phyloP scores from a whole-genome alignment of 1,139 yeast species.

The Blastobotrys ciferrii region DNA sequence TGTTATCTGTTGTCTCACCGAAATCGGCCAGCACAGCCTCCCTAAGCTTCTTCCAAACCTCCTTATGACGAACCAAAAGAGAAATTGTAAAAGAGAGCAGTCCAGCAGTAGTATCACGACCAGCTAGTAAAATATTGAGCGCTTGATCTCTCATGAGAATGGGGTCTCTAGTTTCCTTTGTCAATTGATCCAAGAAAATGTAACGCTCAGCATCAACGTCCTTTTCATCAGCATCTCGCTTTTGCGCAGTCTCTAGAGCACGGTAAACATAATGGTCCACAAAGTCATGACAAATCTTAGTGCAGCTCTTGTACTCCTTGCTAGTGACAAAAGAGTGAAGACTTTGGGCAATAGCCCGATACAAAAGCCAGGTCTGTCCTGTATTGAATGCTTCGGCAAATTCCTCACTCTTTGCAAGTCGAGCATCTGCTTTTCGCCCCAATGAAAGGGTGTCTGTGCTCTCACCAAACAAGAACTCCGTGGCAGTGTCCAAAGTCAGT shows the following conservation, averaged over 20 bases:
- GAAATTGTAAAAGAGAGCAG: slow-evolving; percentile 46
- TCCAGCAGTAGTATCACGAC: slow-evolving; percentile 55
- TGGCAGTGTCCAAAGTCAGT: slow-evolving; percentile 54
- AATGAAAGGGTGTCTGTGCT: slow-evolving; percentile 42
- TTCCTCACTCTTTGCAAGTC: slow-evolving; percentile 25
- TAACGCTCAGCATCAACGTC: slow-evolving; percentile 1
- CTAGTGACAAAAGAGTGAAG: slow-evolving; percentile 40
- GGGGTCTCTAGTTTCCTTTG: slow-evolving; percentile 50
- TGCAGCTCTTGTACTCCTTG: slow-evolving; percentile 36
- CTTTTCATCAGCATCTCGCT: not conserved
- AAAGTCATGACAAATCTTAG: slow-evolving; percentile 30
- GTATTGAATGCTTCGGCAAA: slow-evolving; percentile 48
- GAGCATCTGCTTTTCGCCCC: slow-evolving; percentile 12
- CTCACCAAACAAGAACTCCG: slow-evolving; percentile 57
- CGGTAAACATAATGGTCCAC: slow-evolving; percentile 34
- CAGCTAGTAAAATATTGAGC: slow-evolving; percentile 51
- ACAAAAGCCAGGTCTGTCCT: slow-evolving; percentile 42
- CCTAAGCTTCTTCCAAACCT: slow-evolving; percentile 33
- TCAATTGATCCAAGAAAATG: slow-evolving; percentile 44
- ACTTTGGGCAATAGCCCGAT: slow-evolving; percentile 40
- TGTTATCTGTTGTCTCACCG: slow-evolving; percentile 26
- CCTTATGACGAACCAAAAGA: slow-evolving; percentile 49
- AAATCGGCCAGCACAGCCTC: slow-evolving; percentile 30
- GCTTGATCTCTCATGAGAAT: slow-evolving; percentile 48
- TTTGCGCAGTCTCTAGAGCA: slow-evolving; percentile 23